These are phyloP conservation scores for Lotmaria passim DNA, from an alignment of 208 protist genomes.

Conservation along the genomic window DNA sequence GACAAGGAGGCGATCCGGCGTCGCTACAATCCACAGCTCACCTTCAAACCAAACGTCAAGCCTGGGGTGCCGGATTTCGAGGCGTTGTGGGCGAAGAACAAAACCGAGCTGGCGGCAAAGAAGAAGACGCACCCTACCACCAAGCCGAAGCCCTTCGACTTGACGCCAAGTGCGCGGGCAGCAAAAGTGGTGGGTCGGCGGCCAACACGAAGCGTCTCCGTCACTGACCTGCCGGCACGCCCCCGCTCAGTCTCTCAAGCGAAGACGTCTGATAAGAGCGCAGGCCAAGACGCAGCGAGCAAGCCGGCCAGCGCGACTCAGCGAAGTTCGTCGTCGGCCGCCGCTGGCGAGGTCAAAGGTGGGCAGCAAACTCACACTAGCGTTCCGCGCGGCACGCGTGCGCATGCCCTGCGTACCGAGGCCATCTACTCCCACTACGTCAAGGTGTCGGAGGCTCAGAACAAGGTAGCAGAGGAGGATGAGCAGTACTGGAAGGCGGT, in stretches of 20 bases:
- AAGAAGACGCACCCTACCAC: constrained; percentile 51
- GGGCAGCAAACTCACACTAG: not conserved
- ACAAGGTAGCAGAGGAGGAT: constrained; percentile 29
- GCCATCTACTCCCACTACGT: constrained; percentile 72
- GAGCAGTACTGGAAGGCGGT: constrained; percentile 35
- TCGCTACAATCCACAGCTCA: constrained; percentile 62
- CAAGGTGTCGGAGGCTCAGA: constrained; percentile 32
- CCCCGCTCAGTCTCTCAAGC: constrained; percentile 1
- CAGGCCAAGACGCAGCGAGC: not conserved
- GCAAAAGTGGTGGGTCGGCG: constrained; percentile 25
- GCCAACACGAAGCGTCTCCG: constrained; percentile 20
- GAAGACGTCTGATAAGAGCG: not conserved
- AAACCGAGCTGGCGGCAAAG: constrained; percentile 45
- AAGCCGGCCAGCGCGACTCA: not conserved
- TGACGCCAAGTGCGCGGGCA: constrained; percentile 44
- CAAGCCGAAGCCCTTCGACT: constrained; percentile 54
- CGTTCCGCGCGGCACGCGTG: constrained; percentile 68
- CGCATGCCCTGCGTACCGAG: constrained; percentile 80
- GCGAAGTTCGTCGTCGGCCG: not conserved
- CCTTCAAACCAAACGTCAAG: constrained; percentile 78
- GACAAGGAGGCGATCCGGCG: constrained; percentile 16
- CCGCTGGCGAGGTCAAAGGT: not conserved
- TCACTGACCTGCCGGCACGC: not conserved
- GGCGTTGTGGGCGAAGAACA: constrained; percentile 68
- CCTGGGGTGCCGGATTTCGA: constrained; percentile 84